A percentile compares a stretch with the other conserved stretches of the same genome.
Evolutionary conservation across 129 eudicot genomes (phyloP).

Genomic region (Lonicera japonica): DNA sequence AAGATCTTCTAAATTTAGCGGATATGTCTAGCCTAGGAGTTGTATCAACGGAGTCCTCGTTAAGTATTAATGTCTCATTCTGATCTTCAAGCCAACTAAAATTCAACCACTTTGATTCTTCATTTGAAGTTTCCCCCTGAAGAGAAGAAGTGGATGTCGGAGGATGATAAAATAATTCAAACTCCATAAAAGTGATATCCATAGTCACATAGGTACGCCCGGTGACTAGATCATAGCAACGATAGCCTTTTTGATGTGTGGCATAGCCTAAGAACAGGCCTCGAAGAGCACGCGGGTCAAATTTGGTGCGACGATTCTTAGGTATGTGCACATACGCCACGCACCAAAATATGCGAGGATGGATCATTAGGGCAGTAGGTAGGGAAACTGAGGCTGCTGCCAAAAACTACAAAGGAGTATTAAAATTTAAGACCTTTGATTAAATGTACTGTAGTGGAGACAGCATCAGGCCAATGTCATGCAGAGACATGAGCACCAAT

Average conservation of each 20-base stretch:
- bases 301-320: not conserved
- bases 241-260: not conserved
- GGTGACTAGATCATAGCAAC: constrained; percentile 2
- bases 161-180: not conserved
- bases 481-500: not conserved
- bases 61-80: not conserved
- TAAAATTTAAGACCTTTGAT: not conserved
- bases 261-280: not conserved
- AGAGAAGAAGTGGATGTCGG: not conserved
- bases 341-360: not conserved
- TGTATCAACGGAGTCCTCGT: not conserved
- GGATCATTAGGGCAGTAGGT: not conserved
- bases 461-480: not conserved
- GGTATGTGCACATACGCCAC: not conserved
- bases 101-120: not conserved
- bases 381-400: not conserved
- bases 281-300: not conserved
- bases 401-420: not conserved
- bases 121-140: not conserved
- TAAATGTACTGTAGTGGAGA: not conserved
- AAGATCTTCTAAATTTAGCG: not conserved
- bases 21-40: too few species aligned
- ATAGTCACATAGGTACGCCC: not conserved
- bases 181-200: constrained; percentile 11
- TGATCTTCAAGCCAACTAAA: too few species aligned